Conservation (phyloP, 192 early-diverging fungal species). For the Coemansia sp. region DNA sequence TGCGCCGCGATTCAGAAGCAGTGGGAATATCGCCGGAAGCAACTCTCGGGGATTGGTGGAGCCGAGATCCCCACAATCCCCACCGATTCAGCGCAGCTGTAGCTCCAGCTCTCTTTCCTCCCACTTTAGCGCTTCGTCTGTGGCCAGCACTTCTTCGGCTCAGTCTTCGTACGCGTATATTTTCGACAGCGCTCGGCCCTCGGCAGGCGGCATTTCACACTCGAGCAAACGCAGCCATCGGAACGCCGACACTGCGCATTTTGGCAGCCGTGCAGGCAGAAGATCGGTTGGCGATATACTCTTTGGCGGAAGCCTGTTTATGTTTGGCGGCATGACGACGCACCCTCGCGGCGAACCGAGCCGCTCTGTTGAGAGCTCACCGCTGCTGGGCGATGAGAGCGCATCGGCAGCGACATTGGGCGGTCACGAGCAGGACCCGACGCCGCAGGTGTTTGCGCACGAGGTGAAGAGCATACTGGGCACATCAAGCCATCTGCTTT, state of each 20-base stretch:
- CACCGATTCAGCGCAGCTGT: conserved; percentile 10
- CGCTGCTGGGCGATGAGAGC: conserved; percentile 18
- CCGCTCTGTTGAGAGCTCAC: conserved; percentile 10
- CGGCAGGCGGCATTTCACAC: conserved; percentile 5
- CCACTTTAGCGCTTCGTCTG: conserved; percentile 16
- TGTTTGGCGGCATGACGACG: conserved; percentile 8
- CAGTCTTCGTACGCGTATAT: conserved; percentile 50
- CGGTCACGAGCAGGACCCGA: conserved; percentile 15
- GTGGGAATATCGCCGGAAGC: background rate
- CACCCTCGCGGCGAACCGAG: background rate
- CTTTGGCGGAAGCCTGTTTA: conserved; percentile 8
- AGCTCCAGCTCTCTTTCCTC: conserved; percentile 36
- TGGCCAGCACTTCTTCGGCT: conserved; percentile 33
- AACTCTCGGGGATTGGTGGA: background rate
- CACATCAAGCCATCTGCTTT: conserved; percentile 54
- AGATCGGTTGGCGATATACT: conserved; percentile 10
- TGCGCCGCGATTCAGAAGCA: background rate
- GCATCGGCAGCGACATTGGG: conserved; percentile 9
- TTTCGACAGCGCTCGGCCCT: conserved; percentile 43
- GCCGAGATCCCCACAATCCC: background rate
- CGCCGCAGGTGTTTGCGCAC: conserved; percentile 10
- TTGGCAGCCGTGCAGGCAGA: conserved; percentile 3
- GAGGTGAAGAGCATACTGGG: conserved; percentile 22
- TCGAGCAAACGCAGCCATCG: background rate
- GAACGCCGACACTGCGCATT: background rate